Evolutionary conservation across 495 filamentous ascomycete genomes (phyloP).

Genomic region (Penicillium flavigenum): DNA sequence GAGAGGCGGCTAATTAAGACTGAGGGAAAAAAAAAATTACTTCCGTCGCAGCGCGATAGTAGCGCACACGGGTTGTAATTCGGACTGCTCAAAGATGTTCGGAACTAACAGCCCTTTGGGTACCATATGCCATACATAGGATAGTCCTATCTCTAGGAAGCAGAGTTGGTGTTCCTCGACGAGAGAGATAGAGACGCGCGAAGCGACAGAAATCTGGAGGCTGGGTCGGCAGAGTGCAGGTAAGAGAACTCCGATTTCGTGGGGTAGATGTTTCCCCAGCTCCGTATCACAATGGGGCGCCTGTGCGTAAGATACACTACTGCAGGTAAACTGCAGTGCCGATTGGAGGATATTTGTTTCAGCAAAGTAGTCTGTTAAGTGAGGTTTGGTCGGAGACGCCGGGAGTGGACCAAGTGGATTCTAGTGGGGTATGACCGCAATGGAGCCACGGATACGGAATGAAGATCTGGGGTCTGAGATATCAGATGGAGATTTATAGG

Average conservation of each 20-base stretch:
- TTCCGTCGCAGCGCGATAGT: not conserved
- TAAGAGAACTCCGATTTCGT: constrained; percentile 10
- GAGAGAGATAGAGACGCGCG: not conserved
- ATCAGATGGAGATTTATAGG: not conserved
- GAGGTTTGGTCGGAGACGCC: not conserved
- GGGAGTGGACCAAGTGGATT: not conserved
- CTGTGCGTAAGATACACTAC: constrained; percentile 17
- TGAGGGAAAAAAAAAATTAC: not conserved
- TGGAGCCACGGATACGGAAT: constrained; percentile 3
- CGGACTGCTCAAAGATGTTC: constrained; percentile 1
- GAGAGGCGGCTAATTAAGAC: not conserved
- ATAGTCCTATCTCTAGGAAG: not conserved
- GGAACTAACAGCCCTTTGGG: not conserved
- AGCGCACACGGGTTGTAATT: constrained; percentile 10
- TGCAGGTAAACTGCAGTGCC: constrained; percentile 12
- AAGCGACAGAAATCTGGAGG: constrained; percentile 10
- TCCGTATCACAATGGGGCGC: constrained; percentile 19
- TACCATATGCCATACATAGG: not conserved
- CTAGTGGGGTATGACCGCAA: constrained; percentile 10
- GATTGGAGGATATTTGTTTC: constrained; percentile 13
- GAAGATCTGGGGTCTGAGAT: constrained; percentile 11
- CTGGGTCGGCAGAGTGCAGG: constrained; percentile 12
- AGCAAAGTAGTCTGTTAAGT: not conserved
- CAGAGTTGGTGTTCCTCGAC: not conserved
- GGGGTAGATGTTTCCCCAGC: constrained; percentile 13